phyloP scores from a whole-genome alignment of 108 stramenopile genomes.

The Poteriospumella lacustris region DNA sequence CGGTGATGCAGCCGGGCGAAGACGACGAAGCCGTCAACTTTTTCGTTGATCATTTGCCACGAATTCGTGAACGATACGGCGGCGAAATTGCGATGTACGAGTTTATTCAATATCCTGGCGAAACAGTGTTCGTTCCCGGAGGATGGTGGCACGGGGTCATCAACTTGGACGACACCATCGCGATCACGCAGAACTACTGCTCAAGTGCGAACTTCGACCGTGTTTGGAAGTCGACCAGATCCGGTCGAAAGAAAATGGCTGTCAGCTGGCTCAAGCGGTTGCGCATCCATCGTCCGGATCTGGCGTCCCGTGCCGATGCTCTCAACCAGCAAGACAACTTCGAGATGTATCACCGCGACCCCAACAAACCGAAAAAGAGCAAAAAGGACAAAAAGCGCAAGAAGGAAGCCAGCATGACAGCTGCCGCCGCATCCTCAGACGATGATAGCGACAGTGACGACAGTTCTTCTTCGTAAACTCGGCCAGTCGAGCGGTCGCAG shows the following conservation, averaged over 20 bases:
- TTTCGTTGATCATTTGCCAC: slow-evolving; percentile 78
- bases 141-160: slow-evolving; percentile 99
- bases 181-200: slow-evolving; percentile 88
- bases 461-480: neutral
- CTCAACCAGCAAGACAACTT: slow-evolving; percentile 74
- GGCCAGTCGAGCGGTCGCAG: too few relatives aligned
- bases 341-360: slow-evolving; percentile 74
- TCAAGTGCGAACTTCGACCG: slow-evolving; percentile 78
- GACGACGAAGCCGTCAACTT: slow-evolving; percentile 98
- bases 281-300: slow-evolving; percentile 63
- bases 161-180: slow-evolving; percentile 88
- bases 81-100: slow-evolving; percentile 44
- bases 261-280: slow-evolving; percentile 74
- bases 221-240: slow-evolving; percentile 83
- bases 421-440: neutral
- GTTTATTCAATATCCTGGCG: slow-evolving; percentile 91
- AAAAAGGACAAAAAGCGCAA: neutral
- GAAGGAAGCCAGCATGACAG: neutral
- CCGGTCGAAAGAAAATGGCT: slow-evolving; percentile 86
- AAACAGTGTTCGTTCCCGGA: slow-evolving; percentile 87
- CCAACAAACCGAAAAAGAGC: slow-evolving; percentile 48
- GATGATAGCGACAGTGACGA: neutral
- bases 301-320: slow-evolving; percentile 65
- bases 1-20: slow-evolving; percentile 58
- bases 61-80: slow-evolving; percentile 65